A percentile compares a stretch with the other conserved stretches of the same genome.
These are phyloP conservation scores for Candida arabinofermentans DNA, from an alignment of 805 yeast species.

Conservation along the genomic window DNA sequence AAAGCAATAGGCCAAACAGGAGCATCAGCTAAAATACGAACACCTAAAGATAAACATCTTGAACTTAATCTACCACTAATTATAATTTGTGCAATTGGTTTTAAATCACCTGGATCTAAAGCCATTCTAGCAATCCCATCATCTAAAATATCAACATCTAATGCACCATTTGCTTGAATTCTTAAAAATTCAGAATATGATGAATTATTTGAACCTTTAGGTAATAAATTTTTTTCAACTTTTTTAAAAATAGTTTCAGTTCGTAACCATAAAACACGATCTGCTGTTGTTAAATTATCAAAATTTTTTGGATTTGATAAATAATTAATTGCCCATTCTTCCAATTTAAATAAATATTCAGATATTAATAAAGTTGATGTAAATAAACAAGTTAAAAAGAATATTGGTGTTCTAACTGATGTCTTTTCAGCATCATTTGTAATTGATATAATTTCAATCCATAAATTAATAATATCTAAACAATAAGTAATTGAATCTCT, in stretches of 20 bases:
- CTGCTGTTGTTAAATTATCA: conserved; percentile 33
- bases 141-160: conserved; percentile 46
- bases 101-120: conserved; percentile 41
- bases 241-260: conserved; percentile 56
- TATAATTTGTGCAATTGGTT: conserved; percentile 44
- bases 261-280: conserved; percentile 61
- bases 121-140: conserved; percentile 48
- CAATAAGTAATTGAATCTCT: conserved; percentile 60
- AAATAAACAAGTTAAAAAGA: conserved; percentile 67
- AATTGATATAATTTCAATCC: conserved; percentile 70
- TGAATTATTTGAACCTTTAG: conserved; percentile 46
- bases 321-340: conserved; percentile 43
- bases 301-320: conserved; percentile 21
- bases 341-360: conserved; percentile 56
- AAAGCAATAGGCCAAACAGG: conserved; percentile 84
- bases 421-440: conserved; percentile 62
- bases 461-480: conserved; percentile 55
- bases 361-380: conserved; percentile 59
- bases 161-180: conserved; percentile 55
- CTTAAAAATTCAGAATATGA: conserved; percentile 57
- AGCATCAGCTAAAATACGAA: conserved; percentile 74
- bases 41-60: conserved; percentile 64
- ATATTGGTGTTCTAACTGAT: conserved; percentile 70
- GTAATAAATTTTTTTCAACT: conserved; percentile 55
- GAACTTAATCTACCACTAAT: conserved; percentile 47